These are phyloP conservation scores for Lichtheimia corymbifera DNA, from an alignment of 371 early-diverging fungal genomes.

Conservation along the genomic window DNA sequence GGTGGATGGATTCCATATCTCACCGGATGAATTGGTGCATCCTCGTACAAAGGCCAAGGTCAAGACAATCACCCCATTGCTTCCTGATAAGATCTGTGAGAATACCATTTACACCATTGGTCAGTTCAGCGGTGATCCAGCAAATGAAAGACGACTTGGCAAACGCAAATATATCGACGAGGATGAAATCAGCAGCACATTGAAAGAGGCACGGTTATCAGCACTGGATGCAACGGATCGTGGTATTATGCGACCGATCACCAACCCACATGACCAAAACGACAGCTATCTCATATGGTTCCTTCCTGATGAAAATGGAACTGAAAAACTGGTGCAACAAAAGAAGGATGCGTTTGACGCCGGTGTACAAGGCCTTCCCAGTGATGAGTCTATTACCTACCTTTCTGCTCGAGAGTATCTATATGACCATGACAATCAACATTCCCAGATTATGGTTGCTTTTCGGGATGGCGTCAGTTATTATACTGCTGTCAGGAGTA, in stretches of 20 bases:
- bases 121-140: conserved; percentile 75
- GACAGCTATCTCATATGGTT: conserved; percentile 53
- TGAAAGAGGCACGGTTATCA: conserved; percentile 6
- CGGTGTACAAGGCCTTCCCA: not conserved
- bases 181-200: not conserved
- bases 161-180: conserved; percentile 20
- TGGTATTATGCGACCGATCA: conserved; percentile 61
- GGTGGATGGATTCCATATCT: conserved; percentile 66
- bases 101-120: conserved; percentile 68
- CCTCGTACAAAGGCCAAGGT: conserved; percentile 74
- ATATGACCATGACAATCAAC: conserved; percentile 35
- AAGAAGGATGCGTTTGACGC: conserved; percentile 16
- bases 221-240: conserved; percentile 51
- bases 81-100: conserved; percentile 75
- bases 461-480: conserved; percentile 28
- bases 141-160: conserved; percentile 43
- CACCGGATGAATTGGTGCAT: conserved; percentile 62
- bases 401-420: conserved; percentile 46
- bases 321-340: conserved; percentile 32
- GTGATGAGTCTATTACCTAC: conserved; percentile 27
- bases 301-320: conserved; percentile 42
- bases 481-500: conserved; percentile 38
- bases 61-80: conserved; percentile 74
- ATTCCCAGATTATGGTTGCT: conserved; percentile 31
- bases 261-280: conserved; percentile 53